phyloP scores from a whole-genome alignment of 148 eudicot genomes.

The Euryodendron excelsum region DNA sequence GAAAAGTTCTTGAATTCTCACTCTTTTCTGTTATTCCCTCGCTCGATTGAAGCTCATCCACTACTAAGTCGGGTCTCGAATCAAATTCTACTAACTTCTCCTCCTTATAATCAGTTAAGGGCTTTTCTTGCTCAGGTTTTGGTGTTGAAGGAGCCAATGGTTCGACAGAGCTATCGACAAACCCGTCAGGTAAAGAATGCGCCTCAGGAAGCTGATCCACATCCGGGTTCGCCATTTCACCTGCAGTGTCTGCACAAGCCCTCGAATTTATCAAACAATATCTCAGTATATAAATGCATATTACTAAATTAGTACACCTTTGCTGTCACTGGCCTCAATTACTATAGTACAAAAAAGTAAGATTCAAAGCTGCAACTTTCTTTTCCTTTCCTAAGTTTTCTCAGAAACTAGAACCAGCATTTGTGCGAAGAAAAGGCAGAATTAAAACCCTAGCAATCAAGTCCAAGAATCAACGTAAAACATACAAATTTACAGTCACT shows the following conservation, averaged over 20 bases:
- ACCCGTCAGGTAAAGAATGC: slow-evolving; percentile 85
- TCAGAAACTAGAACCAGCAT: too few species aligned
- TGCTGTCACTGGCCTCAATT: neutral
- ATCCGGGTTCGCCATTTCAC: slow-evolving; percentile 50
- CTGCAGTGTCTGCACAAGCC: neutral
- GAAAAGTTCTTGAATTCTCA: slow-evolving; percentile 40
- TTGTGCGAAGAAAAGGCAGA: neutral
- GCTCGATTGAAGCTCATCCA: slow-evolving; percentile 20
- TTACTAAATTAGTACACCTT: neutral
- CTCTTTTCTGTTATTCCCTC: slow-evolving; percentile 33
- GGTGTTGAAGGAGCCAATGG: slow-evolving; percentile 42
- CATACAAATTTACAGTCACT: too few species aligned
- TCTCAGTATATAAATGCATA: neutral
- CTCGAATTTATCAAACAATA: neutral
- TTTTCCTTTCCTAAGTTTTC: neutral
- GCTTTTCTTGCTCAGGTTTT: slow-evolving; percentile 32
- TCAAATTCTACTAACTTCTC: slow-evolving; percentile 31
- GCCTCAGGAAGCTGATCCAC: slow-evolving; percentile 74
- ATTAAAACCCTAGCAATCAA: neutral
- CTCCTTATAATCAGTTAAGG: slow-evolving; percentile 32
- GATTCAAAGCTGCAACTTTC: neutral
- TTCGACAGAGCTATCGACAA: slow-evolving; percentile 61
- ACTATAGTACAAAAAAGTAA: neutral
- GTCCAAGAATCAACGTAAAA: neutral
- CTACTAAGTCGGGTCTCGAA: slow-evolving; percentile 27